phyloP scores from a whole-genome alignment of 139 green algal species.

The Picochlorum sp. region DNA sequence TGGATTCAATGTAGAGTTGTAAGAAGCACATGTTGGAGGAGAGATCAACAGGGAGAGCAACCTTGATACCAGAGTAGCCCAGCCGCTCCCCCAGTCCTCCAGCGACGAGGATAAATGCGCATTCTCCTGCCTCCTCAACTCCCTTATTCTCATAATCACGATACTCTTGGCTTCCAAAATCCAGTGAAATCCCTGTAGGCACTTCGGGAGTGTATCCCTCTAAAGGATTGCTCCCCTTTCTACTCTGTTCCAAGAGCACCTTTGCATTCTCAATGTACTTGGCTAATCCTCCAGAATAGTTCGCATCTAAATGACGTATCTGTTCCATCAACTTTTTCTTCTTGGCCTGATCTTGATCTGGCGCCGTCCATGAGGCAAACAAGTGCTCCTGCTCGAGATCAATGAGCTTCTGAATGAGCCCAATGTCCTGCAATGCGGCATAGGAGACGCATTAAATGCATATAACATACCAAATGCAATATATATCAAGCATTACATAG shows the following conservation, averaged over 20 bases:
- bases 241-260: constrained; percentile 71
- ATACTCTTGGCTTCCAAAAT: constrained; percentile 63
- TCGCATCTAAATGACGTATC: constrained; percentile 56
- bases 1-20: constrained; percentile 80
- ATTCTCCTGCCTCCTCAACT: constrained; percentile 27
- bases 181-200: constrained; percentile 68
- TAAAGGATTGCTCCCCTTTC: constrained; percentile 83
- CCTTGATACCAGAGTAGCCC: constrained; percentile 85
- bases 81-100: constrained; percentile 93
- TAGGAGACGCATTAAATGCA: not conserved
- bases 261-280: constrained; percentile 82
- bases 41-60: constrained; percentile 77
- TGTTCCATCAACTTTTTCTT: constrained; percentile 58
- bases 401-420: constrained; percentile 28
- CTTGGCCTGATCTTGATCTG: constrained; percentile 41
- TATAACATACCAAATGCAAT: not conserved
- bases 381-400: constrained; percentile 61
- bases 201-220: constrained; percentile 84
- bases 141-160: constrained; percentile 52
- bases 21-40: constrained; percentile 76
- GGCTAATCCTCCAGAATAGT: constrained; percentile 72
- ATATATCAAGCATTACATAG: not conserved
- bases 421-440: constrained; percentile 18
- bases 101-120: constrained; percentile 95
- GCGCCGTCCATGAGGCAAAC: constrained; percentile 59